These are phyloP conservation scores for Coemansia sp. DNA, from an alignment of 192 early-diverging fungal genomes.

Conservation along the genomic window DNA sequence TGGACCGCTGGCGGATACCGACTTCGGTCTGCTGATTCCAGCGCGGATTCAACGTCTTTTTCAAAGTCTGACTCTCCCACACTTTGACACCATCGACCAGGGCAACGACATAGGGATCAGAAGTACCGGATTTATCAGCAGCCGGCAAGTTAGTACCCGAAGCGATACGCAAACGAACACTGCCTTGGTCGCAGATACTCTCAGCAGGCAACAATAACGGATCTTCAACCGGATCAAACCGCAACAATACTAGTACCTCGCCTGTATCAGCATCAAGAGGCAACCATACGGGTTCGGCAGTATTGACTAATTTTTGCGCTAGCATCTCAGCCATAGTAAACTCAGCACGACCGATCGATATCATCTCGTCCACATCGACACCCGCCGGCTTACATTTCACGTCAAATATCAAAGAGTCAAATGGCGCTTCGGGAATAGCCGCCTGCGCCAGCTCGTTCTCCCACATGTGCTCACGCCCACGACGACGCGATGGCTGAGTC, in stretches of 20 bases:
- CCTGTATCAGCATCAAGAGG: constrained; percentile 56
- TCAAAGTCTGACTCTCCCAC: constrained; percentile 68
- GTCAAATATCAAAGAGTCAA: constrained; percentile 46
- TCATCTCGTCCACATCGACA: constrained; percentile 50
- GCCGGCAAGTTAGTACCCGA: constrained; percentile 65
- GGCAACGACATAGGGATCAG: constrained; percentile 75
- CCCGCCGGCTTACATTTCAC: constrained; percentile 46
- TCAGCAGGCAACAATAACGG: constrained; percentile 47
- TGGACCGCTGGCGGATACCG: constrained; percentile 60
- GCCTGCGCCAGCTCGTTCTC: constrained; percentile 53
- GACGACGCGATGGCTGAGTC: constrained; percentile 51
- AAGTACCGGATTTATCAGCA: constrained; percentile 71
- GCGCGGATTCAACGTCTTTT: constrained; percentile 74
- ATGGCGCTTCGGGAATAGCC: constrained; percentile 39
- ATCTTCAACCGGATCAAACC: constrained; percentile 54
- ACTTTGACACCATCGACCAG: constrained; percentile 66
- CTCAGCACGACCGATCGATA: constrained; percentile 55
- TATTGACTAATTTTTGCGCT: constrained; percentile 47
- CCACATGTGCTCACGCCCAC: constrained; percentile 56
- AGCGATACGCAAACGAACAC: constrained; percentile 62
- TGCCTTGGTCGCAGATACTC: constrained; percentile 66
- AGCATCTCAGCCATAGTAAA: constrained; percentile 53
- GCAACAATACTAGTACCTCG: constrained; percentile 56
- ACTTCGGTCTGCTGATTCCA: constrained; percentile 71
- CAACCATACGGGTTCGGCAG: constrained; percentile 55